These are phyloP conservation scores for Rhizoclosmatium globosum DNA, from an alignment of 192 early-diverging fungal genomes.

Conservation along the genomic window DNA sequence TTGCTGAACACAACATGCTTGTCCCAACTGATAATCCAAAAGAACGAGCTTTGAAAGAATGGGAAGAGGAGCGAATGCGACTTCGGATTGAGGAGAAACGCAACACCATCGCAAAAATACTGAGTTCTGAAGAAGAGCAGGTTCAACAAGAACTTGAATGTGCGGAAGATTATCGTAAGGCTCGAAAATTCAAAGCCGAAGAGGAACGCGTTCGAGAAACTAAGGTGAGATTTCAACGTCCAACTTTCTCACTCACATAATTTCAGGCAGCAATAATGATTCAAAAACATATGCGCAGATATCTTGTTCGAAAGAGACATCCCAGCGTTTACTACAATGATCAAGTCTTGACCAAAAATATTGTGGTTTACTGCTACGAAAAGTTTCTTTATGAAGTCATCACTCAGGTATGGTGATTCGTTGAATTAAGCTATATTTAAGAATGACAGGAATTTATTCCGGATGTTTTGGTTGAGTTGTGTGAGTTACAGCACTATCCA, in stretches of 20 bases:
- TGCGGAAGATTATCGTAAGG: not conserved
- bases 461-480: conserved; percentile 25
- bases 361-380: conserved; percentile 9
- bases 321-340: conserved; percentile 7
- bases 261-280: conserved; percentile 25
- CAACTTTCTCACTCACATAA: not conserved
- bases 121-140: conserved; percentile 1
- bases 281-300: conserved; percentile 17
- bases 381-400: conserved; percentile 26
- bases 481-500: conserved; percentile 13
- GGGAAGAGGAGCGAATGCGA: conserved; percentile 15
- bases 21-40: conserved; percentile 22
- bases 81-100: conserved; percentile 22
- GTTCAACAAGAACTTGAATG: not conserved
- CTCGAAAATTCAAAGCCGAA: not conserved
- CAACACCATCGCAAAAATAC: not conserved
- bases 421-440: not conserved
- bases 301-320: conserved; percentile 18
- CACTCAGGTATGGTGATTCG: conserved; percentile 13
- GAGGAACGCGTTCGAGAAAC: not conserved
- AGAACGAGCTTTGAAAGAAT: conserved; percentile 17
- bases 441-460: conserved; percentile 26
- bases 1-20: conserved; percentile 6
- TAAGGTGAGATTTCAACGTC: not conserved
- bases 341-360: not conserved